phyloP scores from a whole-genome alignment of 768 basidiomycete genomes.

The Boletellus ananas region DNA sequence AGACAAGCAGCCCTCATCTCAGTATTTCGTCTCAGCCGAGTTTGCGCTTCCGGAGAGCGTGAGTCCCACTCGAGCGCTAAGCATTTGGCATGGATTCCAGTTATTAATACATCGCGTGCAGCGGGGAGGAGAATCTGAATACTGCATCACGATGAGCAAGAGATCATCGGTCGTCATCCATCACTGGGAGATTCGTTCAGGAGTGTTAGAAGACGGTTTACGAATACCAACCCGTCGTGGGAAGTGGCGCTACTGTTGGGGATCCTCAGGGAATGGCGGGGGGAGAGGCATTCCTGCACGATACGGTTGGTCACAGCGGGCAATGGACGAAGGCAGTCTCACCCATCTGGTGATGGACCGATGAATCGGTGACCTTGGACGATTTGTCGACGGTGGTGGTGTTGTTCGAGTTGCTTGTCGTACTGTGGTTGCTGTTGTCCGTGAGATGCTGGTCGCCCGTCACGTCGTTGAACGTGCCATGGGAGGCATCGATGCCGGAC shows the following conservation, averaged over 20 bases:
- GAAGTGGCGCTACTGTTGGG: not conserved
- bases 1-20: too few relatives aligned
- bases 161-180: not conserved
- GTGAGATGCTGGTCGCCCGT: slow-evolving; percentile 15
- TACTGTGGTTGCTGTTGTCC: slow-evolving; percentile 18
- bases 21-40: too few relatives aligned
- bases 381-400: slow-evolving; percentile 14
- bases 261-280: slow-evolving; percentile 2
- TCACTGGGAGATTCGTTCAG: not conserved
- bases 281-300: not conserved
- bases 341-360: slow-evolving; percentile 25
- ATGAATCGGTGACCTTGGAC: slow-evolving; percentile 17
- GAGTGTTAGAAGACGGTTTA: not conserved
- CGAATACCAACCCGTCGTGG: not conserved
- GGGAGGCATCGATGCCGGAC: slow-evolving; percentile 9
- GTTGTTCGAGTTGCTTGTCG: slow-evolving; percentile 16
- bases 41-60: too few relatives aligned
- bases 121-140: not conserved
- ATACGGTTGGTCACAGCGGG: not conserved
- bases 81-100: not conserved
- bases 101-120: not conserved
- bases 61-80: not conserved
- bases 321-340: not conserved
- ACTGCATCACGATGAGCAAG: not conserved
- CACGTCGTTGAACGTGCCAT: slow-evolving; percentile 22